These are phyloP conservation scores for Ogataea hybrid DNA, from an alignment of 1,139 yeast genomes.

Conservation along the genomic window DNA sequence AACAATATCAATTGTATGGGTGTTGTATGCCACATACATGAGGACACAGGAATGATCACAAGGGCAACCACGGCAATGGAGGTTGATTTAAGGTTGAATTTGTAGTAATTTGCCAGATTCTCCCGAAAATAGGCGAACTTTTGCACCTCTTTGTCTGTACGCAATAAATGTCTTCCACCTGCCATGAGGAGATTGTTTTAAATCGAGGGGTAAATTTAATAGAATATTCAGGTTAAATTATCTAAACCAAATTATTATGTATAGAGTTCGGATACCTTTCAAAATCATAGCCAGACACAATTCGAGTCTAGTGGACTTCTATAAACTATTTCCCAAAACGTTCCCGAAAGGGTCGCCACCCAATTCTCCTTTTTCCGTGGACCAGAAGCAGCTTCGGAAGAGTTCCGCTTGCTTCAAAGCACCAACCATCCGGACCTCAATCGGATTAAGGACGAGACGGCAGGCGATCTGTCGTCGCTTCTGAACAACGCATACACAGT, in stretches of 20 bases:
- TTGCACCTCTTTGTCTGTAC: conserved; percentile 31
- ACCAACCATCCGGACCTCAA: conserved; percentile 76
- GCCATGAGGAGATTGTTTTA: conserved; percentile 26
- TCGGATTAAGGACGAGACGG: conserved; percentile 30
- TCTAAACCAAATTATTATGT: not conserved
- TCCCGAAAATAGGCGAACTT: conserved; percentile 34
- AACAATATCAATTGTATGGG: conserved; percentile 26
- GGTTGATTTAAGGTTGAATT: conserved; percentile 33
- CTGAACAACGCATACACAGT: conserved; percentile 77
- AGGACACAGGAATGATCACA: conserved; percentile 35
- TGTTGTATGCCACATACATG: conserved; percentile 32
- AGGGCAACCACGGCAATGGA: conserved; percentile 31
- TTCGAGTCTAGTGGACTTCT: conserved; percentile 30
- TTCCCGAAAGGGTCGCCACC: conserved; percentile 74
- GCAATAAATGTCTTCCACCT: conserved; percentile 34
- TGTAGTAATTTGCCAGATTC: conserved; percentile 32
- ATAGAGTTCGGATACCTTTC: not conserved
- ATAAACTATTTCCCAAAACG: conserved; percentile 69
- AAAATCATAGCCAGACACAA: not conserved
- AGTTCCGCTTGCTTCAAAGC: conserved; percentile 71
- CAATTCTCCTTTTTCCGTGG: conserved; percentile 54
- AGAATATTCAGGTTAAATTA: not conserved
- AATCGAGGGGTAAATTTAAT: conserved; percentile 8
- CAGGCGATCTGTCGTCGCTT: conserved; percentile 43
- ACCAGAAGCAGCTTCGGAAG: conserved; percentile 58